These are phyloP conservation scores for Alternaria metachromatica DNA, from an alignment of 2,329 filamentous ascomycete species.

Conservation along the genomic window DNA sequence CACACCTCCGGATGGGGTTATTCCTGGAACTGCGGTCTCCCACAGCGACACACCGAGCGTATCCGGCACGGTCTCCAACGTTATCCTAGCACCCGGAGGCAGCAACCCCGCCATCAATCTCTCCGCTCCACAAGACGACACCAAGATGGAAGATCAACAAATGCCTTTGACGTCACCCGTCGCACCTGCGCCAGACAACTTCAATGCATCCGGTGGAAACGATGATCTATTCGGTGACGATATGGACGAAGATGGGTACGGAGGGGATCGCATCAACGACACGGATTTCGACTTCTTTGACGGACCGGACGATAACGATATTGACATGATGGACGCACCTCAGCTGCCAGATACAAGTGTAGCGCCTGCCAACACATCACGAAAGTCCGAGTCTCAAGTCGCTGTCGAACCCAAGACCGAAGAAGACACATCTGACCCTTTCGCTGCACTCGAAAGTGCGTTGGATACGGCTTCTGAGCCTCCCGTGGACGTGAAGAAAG, in stretches of 20 bases:
- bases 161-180: constrained; percentile 33
- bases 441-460: constrained; percentile 39
- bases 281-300: constrained; percentile 87
- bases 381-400: background rate
- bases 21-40: constrained; percentile 37
- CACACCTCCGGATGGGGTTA: constrained; percentile 49
- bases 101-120: constrained; percentile 43
- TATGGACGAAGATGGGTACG: constrained; percentile 72
- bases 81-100: constrained; percentile 38
- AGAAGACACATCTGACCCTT: constrained; percentile 35
- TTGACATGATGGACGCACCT: constrained; percentile 43
- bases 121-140: constrained; percentile 35
- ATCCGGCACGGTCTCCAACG: constrained; percentile 31
- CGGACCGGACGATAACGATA: constrained; percentile 58
- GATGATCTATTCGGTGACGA: constrained; percentile 72
- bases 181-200: constrained; percentile 30
- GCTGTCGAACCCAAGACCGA: constrained; percentile 16
- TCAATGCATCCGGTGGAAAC: constrained; percentile 31
- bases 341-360: constrained; percentile 22
- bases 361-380: background rate
- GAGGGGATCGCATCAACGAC: constrained; percentile 77
- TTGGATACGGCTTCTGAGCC: constrained; percentile 22
- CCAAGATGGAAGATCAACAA: constrained; percentile 24
- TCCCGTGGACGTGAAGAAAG: background rate
- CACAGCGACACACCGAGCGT: constrained; percentile 39